These are phyloP conservation scores for Coleophoma cylindrospora DNA, from an alignment of 2,329 filamentous ascomycete genomes.

Conservation along the genomic window DNA sequence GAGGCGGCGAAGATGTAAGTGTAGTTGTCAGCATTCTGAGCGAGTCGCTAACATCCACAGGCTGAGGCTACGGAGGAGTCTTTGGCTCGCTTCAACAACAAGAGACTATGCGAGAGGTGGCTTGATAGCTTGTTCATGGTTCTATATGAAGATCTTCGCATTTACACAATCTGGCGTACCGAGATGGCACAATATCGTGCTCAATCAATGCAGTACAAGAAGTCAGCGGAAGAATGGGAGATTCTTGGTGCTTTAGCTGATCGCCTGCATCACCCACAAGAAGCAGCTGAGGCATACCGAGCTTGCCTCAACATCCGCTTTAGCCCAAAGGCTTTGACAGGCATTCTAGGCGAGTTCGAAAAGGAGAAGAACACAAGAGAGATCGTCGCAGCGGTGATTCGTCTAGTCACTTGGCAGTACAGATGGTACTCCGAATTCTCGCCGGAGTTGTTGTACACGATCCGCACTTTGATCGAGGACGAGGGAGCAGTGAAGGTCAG, in stretches of 20 bases:
- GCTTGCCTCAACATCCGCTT: slow-evolving; percentile 84
- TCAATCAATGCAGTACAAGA: slow-evolving; percentile 93
- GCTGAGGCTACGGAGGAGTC: slow-evolving; percentile 61
- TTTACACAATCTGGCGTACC: slow-evolving; percentile 99
- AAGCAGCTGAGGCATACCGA: slow-evolving; percentile 89
- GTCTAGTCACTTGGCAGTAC: slow-evolving; percentile 96
- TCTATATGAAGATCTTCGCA: slow-evolving; percentile 91
- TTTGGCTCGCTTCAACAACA: slow-evolving; percentile 92
- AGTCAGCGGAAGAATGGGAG: slow-evolving; percentile 96
- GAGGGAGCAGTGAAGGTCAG: slow-evolving; percentile 96
- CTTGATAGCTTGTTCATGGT: slow-evolving; percentile 99
- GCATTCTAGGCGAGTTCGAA: slow-evolving; percentile 77
- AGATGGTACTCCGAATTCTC: slow-evolving; percentile 99
- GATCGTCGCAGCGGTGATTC: slow-evolving; percentile 79
- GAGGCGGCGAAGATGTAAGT: slow-evolving; percentile 65
- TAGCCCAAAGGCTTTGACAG: slow-evolving; percentile 85
- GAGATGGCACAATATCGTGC: slow-evolving; percentile 95
- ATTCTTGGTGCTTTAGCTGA: slow-evolving; percentile 91
- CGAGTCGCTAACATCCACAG: slow-evolving; percentile 33
- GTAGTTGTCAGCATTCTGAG: slow-evolving; percentile 12
- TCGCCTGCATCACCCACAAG: slow-evolving; percentile 84
- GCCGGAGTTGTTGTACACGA: slow-evolving; percentile 79
- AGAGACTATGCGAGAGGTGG: slow-evolving; percentile 95
- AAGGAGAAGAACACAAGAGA: slow-evolving; percentile 73
- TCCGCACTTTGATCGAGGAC: slow-evolving; percentile 91